Evolutionary conservation across 768 basidiomycete genomes (phyloP).

Genomic region (Suillus subaureus): DNA sequence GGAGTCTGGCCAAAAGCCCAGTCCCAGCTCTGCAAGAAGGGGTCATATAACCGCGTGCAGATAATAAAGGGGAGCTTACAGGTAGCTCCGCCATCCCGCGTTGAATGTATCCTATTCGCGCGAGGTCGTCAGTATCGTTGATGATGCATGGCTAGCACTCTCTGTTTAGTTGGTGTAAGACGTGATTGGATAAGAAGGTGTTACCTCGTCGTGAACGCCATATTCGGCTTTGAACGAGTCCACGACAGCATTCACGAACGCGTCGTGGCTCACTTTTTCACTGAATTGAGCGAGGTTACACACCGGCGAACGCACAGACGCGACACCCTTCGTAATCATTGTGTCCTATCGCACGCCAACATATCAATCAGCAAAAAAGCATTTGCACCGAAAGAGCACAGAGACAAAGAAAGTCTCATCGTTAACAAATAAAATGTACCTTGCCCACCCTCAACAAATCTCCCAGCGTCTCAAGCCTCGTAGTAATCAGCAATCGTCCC

Average conservation of each 20-base stretch:
- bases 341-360: constrained; percentile 52
- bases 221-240: constrained; percentile 69
- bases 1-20: constrained; percentile 95
- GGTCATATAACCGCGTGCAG: background rate
- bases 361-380: background rate
- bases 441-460: constrained; percentile 68
- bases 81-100: constrained; percentile 73
- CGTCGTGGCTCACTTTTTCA: constrained; percentile 58
- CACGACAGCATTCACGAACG: constrained; percentile 71
- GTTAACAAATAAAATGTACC: constrained; percentile 42
- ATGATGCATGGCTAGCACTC: constrained; percentile 42
- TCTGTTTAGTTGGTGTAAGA: constrained; percentile 1
- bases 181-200: background rate
- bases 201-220: constrained; percentile 37
- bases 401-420: background rate
- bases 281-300: constrained; percentile 71
- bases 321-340: constrained; percentile 84
- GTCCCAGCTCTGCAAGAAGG: constrained; percentile 74
- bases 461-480: constrained; percentile 69
- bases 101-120: constrained; percentile 59
- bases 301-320: constrained; percentile 92
- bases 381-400: background rate
- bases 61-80: constrained; percentile 41
- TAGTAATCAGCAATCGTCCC: constrained; percentile 98
- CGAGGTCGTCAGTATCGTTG: constrained; percentile 47